Percentiles rank a stretch among this genome's conserved stretches.
phyloP scores from a whole-genome alignment of 306 rosid genomes.

The Trifolium dubium region DNA sequence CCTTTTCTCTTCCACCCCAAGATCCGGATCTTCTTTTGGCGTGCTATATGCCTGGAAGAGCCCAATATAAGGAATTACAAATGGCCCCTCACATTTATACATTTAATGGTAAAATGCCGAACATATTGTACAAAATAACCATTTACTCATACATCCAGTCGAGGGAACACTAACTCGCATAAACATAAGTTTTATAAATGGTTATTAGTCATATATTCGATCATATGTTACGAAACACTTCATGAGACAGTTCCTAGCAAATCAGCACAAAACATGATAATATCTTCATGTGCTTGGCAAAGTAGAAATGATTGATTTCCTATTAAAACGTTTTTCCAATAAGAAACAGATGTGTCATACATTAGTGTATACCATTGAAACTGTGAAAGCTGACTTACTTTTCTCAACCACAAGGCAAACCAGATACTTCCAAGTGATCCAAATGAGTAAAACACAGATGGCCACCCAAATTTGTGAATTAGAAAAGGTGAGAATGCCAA shows the following conservation, averaged over 20 bases:
- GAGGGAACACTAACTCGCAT: conserved; percentile 18
- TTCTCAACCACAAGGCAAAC: conserved; percentile 83
- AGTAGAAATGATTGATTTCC: conserved; percentile 16
- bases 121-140: conserved; percentile 17
- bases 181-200: conserved; percentile 8
- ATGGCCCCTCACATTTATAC: conserved; percentile 29
- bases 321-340: conserved; percentile 10
- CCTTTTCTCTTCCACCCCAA: conserved; percentile 66
- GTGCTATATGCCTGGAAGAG: conserved; percentile 86
- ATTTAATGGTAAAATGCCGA: conserved; percentile 18
- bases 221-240: conserved; percentile 29
- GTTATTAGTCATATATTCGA: conserved; percentile 3
- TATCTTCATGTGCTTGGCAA: conserved; percentile 19
- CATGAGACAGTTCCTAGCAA: conserved; percentile 21
- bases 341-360: conserved; percentile 5
- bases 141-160: conserved; percentile 10
- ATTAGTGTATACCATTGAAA: conserved; percentile 25
- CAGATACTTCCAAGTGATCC: conserved; percentile 98
- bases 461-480: conserved; percentile 88
- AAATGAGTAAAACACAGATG: conserved; percentile 93
- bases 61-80: conserved; percentile 34
- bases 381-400: conserved; percentile 55
- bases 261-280: conserved; percentile 32
- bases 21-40: conserved; percentile 81
- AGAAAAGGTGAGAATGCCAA: conserved; percentile 81